Evolutionary conservation across 352 stramenopile species (phyloP), one percentile per base, ranked within the genome.

Genomic region (Globisporangium takayamanum): DNA sequence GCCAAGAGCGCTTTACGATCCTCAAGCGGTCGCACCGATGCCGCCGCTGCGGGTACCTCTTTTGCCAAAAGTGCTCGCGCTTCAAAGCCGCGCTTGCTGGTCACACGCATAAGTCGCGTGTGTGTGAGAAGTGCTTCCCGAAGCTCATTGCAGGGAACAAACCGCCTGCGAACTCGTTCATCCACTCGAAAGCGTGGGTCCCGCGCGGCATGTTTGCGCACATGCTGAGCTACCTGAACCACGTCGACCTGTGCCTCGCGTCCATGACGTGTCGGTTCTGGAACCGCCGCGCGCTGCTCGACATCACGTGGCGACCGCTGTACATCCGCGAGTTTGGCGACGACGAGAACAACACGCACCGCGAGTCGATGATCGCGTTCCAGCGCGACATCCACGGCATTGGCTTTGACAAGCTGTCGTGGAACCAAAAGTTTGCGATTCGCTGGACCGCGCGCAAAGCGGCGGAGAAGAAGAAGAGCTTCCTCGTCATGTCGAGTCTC

Each of bases 401-500:
- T 50, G 85, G 81, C 44, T 92, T 92, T 55, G 81, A 94, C 37
- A 92, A 88, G 33, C 58, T 94, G 49, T 89, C 85, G 47, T 94
- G 82, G 70, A 80, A 94, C 64, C 84, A 92, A 55, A 92, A 92
- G 59, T 94, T 87, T 51, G 72, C 79, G 3, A 84, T 94, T 50
- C 85, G 85, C 53, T 93, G 79, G 81, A 85, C 81, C 2, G 81
- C 85, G 18, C 78, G 81, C 48, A 89, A 88, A 39, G 83, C 85
- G 26, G 85, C 83, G 0, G 85, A 92, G 62, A 92, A 91, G 71
- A 92, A 94, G 69, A 94, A 94, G 68, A 93, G 83, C 64, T 94
- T 94, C 54, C 46, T 86, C 51, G 83, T 92, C 41, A 94, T 94
- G 85, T 87, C 74, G 25, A 91, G 78, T 66, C 62, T 94, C 41